Evolutionary conservation across 2,329 filamentous ascomycete genomes (phyloP), one percentile per base, ranked within the genome.

Genomic region (Diplodia scrobiculata): DNA sequence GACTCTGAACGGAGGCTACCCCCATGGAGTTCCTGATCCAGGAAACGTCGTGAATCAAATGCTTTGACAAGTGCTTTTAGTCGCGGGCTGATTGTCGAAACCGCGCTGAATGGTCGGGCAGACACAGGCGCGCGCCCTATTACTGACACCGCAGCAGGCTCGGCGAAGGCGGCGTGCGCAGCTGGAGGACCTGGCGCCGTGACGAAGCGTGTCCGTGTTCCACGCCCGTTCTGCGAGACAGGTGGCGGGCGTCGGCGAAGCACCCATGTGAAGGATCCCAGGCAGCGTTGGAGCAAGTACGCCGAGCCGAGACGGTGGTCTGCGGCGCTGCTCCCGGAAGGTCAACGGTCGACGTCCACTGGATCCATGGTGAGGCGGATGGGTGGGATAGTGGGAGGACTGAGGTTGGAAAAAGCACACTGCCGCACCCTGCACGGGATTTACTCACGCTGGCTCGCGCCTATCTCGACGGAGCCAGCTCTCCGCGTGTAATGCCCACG

Each of bases 121-220:
- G 58, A 50, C 45, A 25, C 6, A 19, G 29, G 41, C 41, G 41
- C 41, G 29, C 58, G 58, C 58, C 27, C 58, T 48, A 48, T 32
- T 25, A 19, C 32, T 34, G 58, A 50, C 58, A 36, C 2, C 13
- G 36, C 38, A 32, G 34, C 38, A 34, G 27, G 54, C 36, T 58
- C 36, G 54, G 54, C 54, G 36, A 58, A 19, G 54, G 41, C 55
- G 55, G n/a, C 41, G 55, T 47, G 58, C 21, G 58, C 58, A 62
- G 27, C 58, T 21, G 58, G 41, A 50, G 58, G 17, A 34, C 58
- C 41, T 50, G 58, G 58, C 58, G 58, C 29, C 38, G 38, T 14
- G 55, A 32, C 55, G 55, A 60, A 41, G 54, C 19, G 58, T 47
- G 58, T 50, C 38, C 29, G 25, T 50, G 58, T 62, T 14, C 25